These are phyloP conservation scores for Citrus inodora DNA, from an alignment of 345 rosid genomes.

Conservation along the genomic window DNA sequence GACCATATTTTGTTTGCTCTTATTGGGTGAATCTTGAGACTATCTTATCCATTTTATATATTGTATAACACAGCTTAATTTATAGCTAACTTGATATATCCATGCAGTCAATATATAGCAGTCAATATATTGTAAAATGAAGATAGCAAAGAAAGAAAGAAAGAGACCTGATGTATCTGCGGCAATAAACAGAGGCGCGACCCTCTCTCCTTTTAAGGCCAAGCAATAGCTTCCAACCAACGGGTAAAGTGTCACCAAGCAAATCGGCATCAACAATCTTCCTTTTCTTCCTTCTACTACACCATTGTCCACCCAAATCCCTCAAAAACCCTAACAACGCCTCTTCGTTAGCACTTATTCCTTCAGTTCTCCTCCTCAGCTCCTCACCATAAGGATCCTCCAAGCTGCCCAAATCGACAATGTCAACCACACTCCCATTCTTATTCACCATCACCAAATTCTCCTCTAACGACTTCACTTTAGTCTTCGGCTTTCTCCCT, in stretches of 20 bases:
- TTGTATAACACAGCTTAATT: background rate
- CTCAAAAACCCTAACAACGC: conserved; percentile 55
- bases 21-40: background rate
- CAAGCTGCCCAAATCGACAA: conserved; percentile 30
- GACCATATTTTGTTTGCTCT: background rate
- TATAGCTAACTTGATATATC: background rate
- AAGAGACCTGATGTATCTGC: conserved; percentile 61
- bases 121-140: background rate
- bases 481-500: conserved; percentile 46
- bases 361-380: conserved; percentile 53
- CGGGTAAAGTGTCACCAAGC: conserved; percentile 54
- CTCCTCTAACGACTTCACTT: conserved; percentile 21
- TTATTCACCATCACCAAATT: conserved; percentile 42
- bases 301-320: conserved; percentile 67
- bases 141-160: background rate
- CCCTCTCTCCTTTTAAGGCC: conserved; percentile 72
- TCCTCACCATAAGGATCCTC: conserved; percentile 61
- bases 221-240: conserved; percentile 74
- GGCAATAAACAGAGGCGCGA: conserved; percentile 60
- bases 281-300: conserved; percentile 80
- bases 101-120: background rate
- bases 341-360: conserved; percentile 49
- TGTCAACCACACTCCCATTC: conserved; percentile 47
- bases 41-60: background rate
- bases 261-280: conserved; percentile 66